These are phyloP conservation scores for Neurospora pannonica DNA, from an alignment of 495 filamentous ascomycete genomes.

Conservation along the genomic window DNA sequence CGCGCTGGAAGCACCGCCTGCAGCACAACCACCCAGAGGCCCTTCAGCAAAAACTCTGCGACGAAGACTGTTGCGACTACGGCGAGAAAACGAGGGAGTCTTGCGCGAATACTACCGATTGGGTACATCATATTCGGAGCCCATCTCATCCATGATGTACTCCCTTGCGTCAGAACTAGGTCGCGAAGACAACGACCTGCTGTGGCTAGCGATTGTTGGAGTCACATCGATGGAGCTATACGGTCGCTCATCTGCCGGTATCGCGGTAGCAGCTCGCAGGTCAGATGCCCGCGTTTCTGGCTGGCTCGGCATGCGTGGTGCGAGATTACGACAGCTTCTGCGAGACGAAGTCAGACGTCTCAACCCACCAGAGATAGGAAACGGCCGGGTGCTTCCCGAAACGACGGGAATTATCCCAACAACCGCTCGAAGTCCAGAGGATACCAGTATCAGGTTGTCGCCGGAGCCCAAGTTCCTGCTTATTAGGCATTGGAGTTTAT, in stretches of 20 bases:
- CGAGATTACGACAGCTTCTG: slow-evolving; percentile 72
- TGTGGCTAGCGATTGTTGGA: slow-evolving; percentile 91
- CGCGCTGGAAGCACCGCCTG: slow-evolving; percentile 38
- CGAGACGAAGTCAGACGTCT: slow-evolving; percentile 91
- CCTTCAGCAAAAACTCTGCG: slow-evolving; percentile 63
- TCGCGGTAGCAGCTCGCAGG: slow-evolving; percentile 57
- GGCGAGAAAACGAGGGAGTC: slow-evolving; percentile 62
- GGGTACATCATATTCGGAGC: slow-evolving; percentile 87
- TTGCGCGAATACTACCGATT: slow-evolving; percentile 72
- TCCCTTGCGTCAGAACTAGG: slow-evolving; percentile 90
- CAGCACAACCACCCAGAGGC: slow-evolving; percentile 48
- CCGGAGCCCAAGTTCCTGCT: slow-evolving; percentile 92
- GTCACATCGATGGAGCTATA: slow-evolving; percentile 87
- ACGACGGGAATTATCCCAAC: slow-evolving; percentile 74
- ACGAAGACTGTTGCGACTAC: slow-evolving; percentile 60
- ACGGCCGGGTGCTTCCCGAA: slow-evolving; percentile 40
- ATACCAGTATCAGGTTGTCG: slow-evolving; percentile 84
- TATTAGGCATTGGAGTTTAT: slow-evolving; percentile 91
- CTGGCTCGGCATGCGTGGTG: slow-evolving; percentile 76
- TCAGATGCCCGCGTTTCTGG: slow-evolving; percentile 49
- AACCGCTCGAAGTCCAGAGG: slow-evolving; percentile 76
- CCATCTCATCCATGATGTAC: slow-evolving; percentile 87
- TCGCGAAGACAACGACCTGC: slow-evolving; percentile 89
- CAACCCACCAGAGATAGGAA: slow-evolving; percentile 67
- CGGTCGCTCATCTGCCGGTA: slow-evolving; percentile 70